These are phyloP conservation scores for Hyphodiscus sp. DNA, from an alignment of 2,329 filamentous ascomycete genomes.

Conservation along the genomic window DNA sequence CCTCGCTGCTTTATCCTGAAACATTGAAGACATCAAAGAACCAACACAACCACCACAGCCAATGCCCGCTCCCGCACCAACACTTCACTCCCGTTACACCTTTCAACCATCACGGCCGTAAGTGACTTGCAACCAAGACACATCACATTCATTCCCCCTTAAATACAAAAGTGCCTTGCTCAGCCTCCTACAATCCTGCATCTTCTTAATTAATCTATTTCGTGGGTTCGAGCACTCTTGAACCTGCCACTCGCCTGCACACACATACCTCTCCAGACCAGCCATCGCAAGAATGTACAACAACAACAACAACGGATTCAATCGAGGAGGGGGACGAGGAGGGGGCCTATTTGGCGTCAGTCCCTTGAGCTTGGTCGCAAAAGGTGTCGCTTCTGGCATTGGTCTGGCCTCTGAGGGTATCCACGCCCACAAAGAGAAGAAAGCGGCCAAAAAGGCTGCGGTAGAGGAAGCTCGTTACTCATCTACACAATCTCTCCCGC, in stretches of 20 bases:
- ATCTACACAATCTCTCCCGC: background rate
- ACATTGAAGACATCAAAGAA: background rate
- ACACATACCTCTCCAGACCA: background rate
- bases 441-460: background rate
- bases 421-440: background rate
- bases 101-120: background rate
- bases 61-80: too few species aligned
- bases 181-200: background rate
- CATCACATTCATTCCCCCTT: background rate
- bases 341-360: background rate
- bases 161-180: background rate
- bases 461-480: background rate
- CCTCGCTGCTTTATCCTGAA: background rate
- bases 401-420: background rate
- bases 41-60: background rate
- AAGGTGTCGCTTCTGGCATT: background rate
- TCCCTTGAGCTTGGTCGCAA: background rate
- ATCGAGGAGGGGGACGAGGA: background rate
- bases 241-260: background rate
- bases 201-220: background rate
- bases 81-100: background rate
- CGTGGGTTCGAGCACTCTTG: background rate
- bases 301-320: background rate
- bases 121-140: background rate
- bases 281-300: background rate